These are phyloP conservation scores for Mucor mucedo DNA, from an alignment of 371 early-diverging fungal genomes.

Conservation along the genomic window DNA sequence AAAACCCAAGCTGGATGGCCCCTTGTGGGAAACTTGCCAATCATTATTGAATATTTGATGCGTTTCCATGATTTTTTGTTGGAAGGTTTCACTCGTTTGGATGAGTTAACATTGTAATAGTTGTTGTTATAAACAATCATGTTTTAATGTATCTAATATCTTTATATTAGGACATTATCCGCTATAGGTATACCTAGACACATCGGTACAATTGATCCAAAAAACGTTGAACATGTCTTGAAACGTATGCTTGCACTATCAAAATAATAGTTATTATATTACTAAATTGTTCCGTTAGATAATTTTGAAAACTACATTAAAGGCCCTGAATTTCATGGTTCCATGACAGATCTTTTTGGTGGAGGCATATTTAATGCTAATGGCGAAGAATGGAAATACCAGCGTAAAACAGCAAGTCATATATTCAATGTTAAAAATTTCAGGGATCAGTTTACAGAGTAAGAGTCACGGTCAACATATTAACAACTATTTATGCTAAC, in stretches of 20 bases:
- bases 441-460: constrained; percentile 56
- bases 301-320: constrained; percentile 43
- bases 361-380: constrained; percentile 49
- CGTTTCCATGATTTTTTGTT: constrained; percentile 32
- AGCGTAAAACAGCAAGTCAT: constrained; percentile 49
- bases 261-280: neutral
- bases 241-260: constrained; percentile 27
- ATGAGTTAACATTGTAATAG: constrained; percentile 24
- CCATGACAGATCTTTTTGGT: constrained; percentile 34
- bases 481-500: too few species aligned
- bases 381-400: constrained; percentile 50
- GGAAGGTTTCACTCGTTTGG: constrained; percentile 17
- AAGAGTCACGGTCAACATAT: neutral
- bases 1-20: constrained; percentile 27
- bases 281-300: constrained; percentile 3
- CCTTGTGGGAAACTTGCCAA: constrained; percentile 25
- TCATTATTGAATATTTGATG: constrained; percentile 18
- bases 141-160: neutral
- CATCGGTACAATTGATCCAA: constrained; percentile 33
- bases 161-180: constrained; percentile 21
- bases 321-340: constrained; percentile 35
- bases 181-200: constrained; percentile 26
- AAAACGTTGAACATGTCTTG: constrained; percentile 38
- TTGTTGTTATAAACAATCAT: neutral
- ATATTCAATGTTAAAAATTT: constrained; percentile 62